These are phyloP conservation scores for Kuraishia capsulata DNA, from an alignment of 805 yeast species.

Conservation along the genomic window DNA sequence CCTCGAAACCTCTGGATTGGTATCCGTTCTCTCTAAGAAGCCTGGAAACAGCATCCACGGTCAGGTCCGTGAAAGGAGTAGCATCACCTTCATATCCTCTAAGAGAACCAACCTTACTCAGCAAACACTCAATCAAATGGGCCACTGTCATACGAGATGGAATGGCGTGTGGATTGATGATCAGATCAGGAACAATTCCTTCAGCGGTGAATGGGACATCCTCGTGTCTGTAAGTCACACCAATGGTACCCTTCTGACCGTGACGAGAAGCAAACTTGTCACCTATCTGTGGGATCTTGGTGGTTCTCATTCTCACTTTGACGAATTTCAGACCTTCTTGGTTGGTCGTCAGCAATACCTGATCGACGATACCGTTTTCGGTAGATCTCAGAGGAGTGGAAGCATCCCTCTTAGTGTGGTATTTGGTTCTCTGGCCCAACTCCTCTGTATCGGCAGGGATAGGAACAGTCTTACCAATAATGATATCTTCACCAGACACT, in stretches of 20 bases:
- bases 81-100: constrained; percentile 99
- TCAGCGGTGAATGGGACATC: constrained; percentile 97
- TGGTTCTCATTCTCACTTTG: constrained; percentile 97
- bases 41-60: constrained; percentile 93
- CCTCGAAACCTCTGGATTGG: constrained; percentile 97
- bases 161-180: constrained; percentile 98
- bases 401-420: constrained; percentile 97
- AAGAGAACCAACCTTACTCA: constrained; percentile 89
- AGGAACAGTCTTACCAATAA: constrained; percentile 98
- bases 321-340: constrained; percentile 98
- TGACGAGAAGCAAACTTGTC: constrained; percentile 99
- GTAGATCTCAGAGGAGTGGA: constrained; percentile 95
- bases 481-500: constrained; percentile 97
- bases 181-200: constrained; percentile 95
- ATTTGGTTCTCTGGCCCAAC: constrained; percentile 96
- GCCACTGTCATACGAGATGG: constrained; percentile 99
- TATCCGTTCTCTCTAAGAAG: constrained; percentile 91
- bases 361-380: constrained; percentile 97
- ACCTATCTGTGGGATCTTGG: constrained; percentile 97
- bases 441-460: constrained; percentile 99
- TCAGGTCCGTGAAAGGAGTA: constrained; percentile 96
- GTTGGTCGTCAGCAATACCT: constrained; percentile 91
- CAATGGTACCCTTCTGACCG: constrained; percentile 99
- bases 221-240: constrained; percentile 96
- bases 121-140: constrained; percentile 94